Evolutionary conservation across 192 early-diverging fungal genomes (phyloP).

Genomic region (Dissophora globulifera): DNA sequence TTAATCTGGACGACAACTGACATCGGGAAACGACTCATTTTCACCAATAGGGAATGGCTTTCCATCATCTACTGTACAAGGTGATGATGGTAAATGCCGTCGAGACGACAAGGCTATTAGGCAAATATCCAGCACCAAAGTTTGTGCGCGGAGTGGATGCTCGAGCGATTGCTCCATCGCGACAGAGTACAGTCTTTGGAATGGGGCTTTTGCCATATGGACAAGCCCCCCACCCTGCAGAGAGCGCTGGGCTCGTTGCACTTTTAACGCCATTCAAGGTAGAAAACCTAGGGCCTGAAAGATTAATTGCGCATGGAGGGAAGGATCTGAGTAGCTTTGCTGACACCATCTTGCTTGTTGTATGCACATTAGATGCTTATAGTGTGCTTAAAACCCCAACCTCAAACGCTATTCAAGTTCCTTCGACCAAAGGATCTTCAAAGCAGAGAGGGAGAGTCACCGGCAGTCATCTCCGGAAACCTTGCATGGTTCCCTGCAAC

Average conservation of each 20-base stretch:
- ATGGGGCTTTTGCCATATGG: slow-evolving; percentile 67
- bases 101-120: slow-evolving; percentile 65
- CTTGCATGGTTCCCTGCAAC: slow-evolving; percentile 67
- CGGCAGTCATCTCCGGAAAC: slow-evolving; percentile 59
- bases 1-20: neutral
- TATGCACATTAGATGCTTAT: slow-evolving; percentile 58
- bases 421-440: slow-evolving; percentile 58
- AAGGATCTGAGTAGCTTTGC: no score
- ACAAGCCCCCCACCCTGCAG: slow-evolving; percentile 64
- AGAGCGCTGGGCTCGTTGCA: slow-evolving; percentile 67
- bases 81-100: slow-evolving; percentile 69
- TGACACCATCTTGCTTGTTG: neutral
- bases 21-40: neutral
- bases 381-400: slow-evolving; percentile 66
- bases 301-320: neutral
- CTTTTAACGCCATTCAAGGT: slow-evolving; percentile 70
- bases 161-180: slow-evolving; percentile 6
- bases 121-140: slow-evolving; percentile 62
- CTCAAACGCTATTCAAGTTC: slow-evolving; percentile 67
- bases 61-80: slow-evolving; percentile 68
- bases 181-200: slow-evolving; percentile 68
- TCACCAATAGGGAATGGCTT: slow-evolving; percentile 65
- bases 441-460: slow-evolving; percentile 16
- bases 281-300: neutral
- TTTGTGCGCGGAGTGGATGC: slow-evolving; percentile 9